A percentile compares a stretch with the other conserved stretches of the same genome.
phyloP scores from a whole-genome alignment of 139 green algal genomes.

The Diplosphaera chodatii region DNA sequence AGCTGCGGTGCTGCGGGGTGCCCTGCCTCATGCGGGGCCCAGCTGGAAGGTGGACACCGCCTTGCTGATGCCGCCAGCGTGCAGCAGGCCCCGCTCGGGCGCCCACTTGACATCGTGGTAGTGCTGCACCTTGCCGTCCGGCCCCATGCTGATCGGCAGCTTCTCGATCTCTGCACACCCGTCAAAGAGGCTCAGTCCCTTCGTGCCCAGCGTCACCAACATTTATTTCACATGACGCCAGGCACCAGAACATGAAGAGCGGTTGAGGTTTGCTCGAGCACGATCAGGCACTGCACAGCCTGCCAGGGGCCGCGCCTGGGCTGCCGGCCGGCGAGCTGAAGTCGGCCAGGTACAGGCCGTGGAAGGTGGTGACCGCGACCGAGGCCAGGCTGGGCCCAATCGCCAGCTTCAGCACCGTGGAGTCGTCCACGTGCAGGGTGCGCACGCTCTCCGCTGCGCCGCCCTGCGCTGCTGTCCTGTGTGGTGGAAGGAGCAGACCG shows the following conservation, averaged over 20 bases:
- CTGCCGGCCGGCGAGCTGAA: background rate
- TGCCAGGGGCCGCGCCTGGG: too few species aligned
- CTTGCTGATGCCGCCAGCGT: background rate
- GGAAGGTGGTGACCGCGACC: background rate
- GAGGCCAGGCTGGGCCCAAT: background rate
- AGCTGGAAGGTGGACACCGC: background rate
- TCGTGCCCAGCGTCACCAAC: too few species aligned
- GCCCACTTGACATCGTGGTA: slow-evolving; percentile 4
- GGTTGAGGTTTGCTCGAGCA: too few species aligned
- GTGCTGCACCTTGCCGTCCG: background rate
- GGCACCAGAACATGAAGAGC: too few species aligned
- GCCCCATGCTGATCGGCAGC: background rate
- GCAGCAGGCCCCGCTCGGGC: background rate
- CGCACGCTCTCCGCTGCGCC: background rate
- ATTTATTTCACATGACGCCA: too few species aligned
- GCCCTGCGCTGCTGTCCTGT: background rate
- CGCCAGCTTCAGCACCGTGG: background rate
- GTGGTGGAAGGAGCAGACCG: background rate
- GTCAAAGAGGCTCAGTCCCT: too few species aligned
- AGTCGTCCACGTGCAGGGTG: background rate
- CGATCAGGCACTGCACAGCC: too few species aligned
- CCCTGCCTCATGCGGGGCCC: too few species aligned
- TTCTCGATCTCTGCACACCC: background rate
- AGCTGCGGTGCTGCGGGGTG: too few species aligned
- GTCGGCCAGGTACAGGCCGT: background rate